These are phyloP conservation scores for Diospyros kaki DNA, from an alignment of 148 eudicot genomes.

Conservation along the genomic window DNA sequence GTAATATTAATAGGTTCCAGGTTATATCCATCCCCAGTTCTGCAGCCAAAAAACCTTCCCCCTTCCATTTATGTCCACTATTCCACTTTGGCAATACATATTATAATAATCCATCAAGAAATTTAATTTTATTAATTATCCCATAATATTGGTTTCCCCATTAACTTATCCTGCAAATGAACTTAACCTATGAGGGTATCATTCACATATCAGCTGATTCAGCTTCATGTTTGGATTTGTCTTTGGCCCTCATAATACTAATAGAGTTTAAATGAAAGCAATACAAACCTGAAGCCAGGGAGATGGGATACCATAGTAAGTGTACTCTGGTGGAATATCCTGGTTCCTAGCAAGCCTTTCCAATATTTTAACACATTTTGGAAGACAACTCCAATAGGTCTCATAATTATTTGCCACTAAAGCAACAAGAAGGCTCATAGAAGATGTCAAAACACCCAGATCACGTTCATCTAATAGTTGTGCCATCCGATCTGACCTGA, in stretches of 20 bases:
- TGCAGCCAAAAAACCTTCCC: no score
- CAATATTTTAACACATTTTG: slow-evolving; percentile 84
- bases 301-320: slow-evolving; percentile 98
- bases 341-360: slow-evolving; percentile 97
- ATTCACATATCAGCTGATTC: no score
- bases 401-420: slow-evolving; percentile 90
- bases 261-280: slow-evolving; percentile 2
- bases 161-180: no score
- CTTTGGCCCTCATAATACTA: neutral
- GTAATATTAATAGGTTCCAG: no score
- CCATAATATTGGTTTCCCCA: no score
- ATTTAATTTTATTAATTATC: no score
- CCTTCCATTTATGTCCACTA: no score
- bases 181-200: no score
- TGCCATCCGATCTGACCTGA: slow-evolving; percentile 96
- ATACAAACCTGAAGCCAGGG: slow-evolving; percentile 98
- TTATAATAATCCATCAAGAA: no score
- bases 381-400: slow-evolving; percentile 92
- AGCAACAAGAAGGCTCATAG: slow-evolving; percentile 91
- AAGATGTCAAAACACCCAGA: slow-evolving; percentile 88
- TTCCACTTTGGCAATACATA: no score
- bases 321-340: slow-evolving; percentile 96
- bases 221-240: neutral
- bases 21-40: no score
- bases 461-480: slow-evolving; percentile 97